A percentile compares a stretch with the other conserved stretches of the same genome.
Evolutionary conservation across 768 basidiomycete genomes (phyloP).

Genomic region (Leccinum subgranulosum): DNA sequence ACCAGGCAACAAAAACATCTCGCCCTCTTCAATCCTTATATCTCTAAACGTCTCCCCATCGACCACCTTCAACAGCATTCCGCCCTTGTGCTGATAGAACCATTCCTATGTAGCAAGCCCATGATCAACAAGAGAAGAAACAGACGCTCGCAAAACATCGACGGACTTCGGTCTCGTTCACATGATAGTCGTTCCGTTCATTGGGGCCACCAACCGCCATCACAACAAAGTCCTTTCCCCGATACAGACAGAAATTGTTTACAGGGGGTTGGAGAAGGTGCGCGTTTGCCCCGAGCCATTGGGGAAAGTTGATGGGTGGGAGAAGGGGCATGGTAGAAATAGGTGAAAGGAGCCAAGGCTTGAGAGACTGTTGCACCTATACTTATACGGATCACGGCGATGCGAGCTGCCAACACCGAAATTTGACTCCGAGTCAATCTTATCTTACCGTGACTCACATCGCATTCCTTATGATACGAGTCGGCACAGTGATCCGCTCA

Average conservation of each 20-base stretch:
- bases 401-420: too few species aligned
- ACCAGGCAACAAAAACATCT: slow-evolving; percentile 97
- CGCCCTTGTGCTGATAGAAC: slow-evolving; percentile 97
- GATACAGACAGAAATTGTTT: slow-evolving; percentile 84
- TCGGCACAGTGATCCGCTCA: neutral
- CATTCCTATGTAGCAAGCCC: slow-evolving; percentile 60
- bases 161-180: slow-evolving; percentile 89
- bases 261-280: slow-evolving; percentile 87
- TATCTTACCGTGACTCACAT: neutral
- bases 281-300: slow-evolving; percentile 82
- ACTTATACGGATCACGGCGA: neutral
- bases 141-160: neutral
- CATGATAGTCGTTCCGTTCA: slow-evolving; percentile 88
- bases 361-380: neutral
- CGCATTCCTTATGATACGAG: neutral
- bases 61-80: slow-evolving; percentile 85
- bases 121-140: neutral
- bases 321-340: slow-evolving; percentile 58
- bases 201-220: slow-evolving; percentile 98
- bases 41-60: slow-evolving; percentile 80
- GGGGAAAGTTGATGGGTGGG: slow-evolving; percentile 83
- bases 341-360: too few species aligned
- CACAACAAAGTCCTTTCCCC: slow-evolving; percentile 83
- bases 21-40: slow-evolving; percentile 88
- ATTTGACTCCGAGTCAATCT: neutral